Percentiles rank a stretch among this genome's conserved stretches.
Evolutionary conservation across 495 filamentous ascomycete species (phyloP).

Genomic region (Pseudoneurospora amorphoporcata): DNA sequence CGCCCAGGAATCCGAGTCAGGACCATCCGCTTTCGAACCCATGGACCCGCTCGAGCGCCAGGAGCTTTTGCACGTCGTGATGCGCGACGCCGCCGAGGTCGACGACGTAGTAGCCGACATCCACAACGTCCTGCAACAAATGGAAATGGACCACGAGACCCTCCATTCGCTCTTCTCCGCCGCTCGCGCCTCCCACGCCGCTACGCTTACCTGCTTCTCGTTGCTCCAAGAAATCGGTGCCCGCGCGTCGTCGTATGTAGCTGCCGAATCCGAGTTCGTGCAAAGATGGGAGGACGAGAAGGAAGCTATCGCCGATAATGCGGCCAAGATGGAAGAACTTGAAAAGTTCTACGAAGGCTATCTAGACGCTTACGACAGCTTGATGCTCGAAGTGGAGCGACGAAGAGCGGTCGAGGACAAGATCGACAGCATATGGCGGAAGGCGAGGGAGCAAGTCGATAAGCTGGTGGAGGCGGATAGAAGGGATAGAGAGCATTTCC

Average conservation of each 20-base stretch:
- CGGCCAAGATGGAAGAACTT: constrained; percentile 64
- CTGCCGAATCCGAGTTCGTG: constrained; percentile 59
- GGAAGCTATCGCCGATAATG: constrained; percentile 50
- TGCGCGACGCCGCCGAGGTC: constrained; percentile 75
- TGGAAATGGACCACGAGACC: constrained; percentile 57
- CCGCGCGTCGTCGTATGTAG: constrained; percentile 56
- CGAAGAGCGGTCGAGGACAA: constrained; percentile 59
- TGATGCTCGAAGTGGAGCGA: constrained; percentile 73
- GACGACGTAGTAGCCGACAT: constrained; percentile 86
- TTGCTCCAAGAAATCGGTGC: constrained; percentile 58
- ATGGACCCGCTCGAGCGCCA: constrained; percentile 64
- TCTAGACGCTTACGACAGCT: constrained; percentile 66
- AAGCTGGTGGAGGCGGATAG: constrained; percentile 66
- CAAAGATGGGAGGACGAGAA: constrained; percentile 67
- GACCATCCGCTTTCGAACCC: constrained; percentile 46
- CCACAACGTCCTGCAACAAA: constrained; percentile 59
- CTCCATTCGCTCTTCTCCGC: constrained; percentile 23
- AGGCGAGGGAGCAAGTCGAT: constrained; percentile 64
- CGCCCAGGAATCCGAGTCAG: constrained; percentile 46
- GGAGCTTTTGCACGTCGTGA: constrained; percentile 75
- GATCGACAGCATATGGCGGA: constrained; percentile 61
- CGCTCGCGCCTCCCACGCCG: constrained; percentile 37
- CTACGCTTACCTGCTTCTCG: constrained; percentile 47
- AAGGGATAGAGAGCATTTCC: constrained; percentile 66
- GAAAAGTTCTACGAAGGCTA: constrained; percentile 75